phyloP scores from a whole-genome alignment of 352 stramenopile genomes.

The Globisporangium apiculatum region DNA sequence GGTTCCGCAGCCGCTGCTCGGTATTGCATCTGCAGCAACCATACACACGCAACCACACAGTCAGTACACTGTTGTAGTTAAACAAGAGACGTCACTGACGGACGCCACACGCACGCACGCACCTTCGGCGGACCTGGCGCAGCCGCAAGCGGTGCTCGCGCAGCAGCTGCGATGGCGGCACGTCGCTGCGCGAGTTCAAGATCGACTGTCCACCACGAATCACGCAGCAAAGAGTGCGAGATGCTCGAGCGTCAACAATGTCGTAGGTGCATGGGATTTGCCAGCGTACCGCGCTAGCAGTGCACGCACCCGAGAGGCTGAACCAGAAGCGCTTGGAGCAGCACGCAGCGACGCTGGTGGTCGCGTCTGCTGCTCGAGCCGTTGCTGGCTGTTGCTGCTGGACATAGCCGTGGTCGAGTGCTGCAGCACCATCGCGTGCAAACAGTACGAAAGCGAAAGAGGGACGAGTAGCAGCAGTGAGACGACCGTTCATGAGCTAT shows the following conservation, averaged over 20 bases:
- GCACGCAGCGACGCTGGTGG: background rate
- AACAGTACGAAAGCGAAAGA: too few species aligned
- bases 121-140: conserved; percentile 48
- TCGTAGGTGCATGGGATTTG: background rate
- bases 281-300: background rate
- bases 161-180: conserved; percentile 48
- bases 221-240: too few species aligned
- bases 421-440: background rate
- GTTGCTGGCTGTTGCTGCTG: background rate
- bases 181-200: conserved; percentile 58
- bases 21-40: conserved; percentile 35
- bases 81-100: background rate
- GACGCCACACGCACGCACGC: background rate
- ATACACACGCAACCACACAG: conserved; percentile 3
- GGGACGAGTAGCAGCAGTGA: background rate
- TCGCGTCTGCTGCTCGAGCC: background rate
- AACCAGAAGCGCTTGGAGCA: background rate
- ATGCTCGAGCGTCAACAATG: background rate
- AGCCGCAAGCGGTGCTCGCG: conserved; percentile 63
- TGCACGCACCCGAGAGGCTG: background rate
- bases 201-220: conserved; percentile 28
- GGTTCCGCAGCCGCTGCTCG: conserved; percentile 39
- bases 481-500: background rate
- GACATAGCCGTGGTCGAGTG: conserved; percentile 1
- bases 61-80: background rate